These are phyloP conservation scores for Gloeopeniophorella convolvens DNA, from an alignment of 768 basidiomycete species.

Conservation along the genomic window DNA sequence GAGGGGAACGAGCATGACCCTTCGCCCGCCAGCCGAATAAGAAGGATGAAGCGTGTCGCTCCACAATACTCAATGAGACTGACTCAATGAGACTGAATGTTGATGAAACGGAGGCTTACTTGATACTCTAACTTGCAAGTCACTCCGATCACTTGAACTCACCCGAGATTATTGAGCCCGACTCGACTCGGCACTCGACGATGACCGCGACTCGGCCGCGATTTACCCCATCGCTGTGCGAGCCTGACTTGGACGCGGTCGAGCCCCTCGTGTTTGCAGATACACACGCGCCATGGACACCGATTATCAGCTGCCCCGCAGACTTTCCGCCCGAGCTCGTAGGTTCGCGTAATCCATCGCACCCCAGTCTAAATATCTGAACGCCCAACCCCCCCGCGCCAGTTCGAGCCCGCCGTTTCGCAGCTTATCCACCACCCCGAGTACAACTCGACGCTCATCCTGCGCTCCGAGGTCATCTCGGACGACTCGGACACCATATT, in stretches of 20 bases:
- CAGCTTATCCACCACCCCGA: conserved; percentile 86
- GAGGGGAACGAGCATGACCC: too few relatives aligned
- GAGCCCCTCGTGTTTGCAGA: not conserved
- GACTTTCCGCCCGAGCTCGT: conserved; percentile 30
- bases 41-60: too few relatives aligned
- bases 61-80: too few relatives aligned
- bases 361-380: not conserved
- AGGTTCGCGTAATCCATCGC: conserved; percentile 3
- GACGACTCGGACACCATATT: conserved; percentile 38
- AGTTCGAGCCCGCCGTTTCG: conserved; percentile 71
- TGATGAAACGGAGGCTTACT: too few relatives aligned
- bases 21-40: too few relatives aligned
- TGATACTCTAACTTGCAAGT: too few relatives aligned
- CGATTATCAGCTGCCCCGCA: conserved; percentile 28
- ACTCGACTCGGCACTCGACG: too few relatives aligned
- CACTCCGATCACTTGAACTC: too few relatives aligned
- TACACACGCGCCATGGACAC: conserved; percentile 21
- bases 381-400: conserved; percentile 1
- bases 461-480: conserved; percentile 67
- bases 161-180: not conserved
- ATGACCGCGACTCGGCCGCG: conserved; percentile 6
- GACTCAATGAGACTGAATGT: too few relatives aligned
- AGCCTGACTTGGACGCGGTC: not conserved
- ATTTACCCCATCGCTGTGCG: conserved; percentile 8
- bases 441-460: conserved; percentile 85